Percentiles rank a stretch among this genome's conserved stretches.
Evolutionary conservation across 1,139 yeast species (phyloP).

Genomic region (Yamadazyma songkhlaensis): DNA sequence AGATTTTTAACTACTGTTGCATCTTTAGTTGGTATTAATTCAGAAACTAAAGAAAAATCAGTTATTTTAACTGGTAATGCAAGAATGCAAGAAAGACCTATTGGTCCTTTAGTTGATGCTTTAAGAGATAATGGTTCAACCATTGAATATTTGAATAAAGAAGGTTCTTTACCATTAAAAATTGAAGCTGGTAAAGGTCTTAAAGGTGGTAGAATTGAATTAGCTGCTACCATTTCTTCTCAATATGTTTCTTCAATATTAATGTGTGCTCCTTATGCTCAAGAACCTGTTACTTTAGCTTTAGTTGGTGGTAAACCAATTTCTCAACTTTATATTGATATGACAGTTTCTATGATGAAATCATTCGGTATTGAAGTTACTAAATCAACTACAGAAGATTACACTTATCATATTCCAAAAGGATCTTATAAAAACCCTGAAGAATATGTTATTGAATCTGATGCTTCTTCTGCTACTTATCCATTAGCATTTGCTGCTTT

Average conservation of each 20-base stretch:
- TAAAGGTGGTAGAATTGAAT: conserved; percentile 87
- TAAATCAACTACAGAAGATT: conserved; percentile 64
- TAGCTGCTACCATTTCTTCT: conserved; percentile 94
- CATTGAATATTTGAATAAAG: conserved; percentile 65
- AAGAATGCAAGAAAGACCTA: conserved; percentile 97
- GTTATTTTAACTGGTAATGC: conserved; percentile 87
- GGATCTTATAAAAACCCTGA: conserved; percentile 78
- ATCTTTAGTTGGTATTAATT: conserved; percentile 56
- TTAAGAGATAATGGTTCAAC: conserved; percentile 74
- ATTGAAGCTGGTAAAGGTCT: conserved; percentile 70
- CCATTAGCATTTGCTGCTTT: conserved; percentile 98
- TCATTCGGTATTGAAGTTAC: conserved; percentile 82
- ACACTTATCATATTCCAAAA: conserved; percentile 88
- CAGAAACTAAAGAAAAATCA: conserved; percentile 29
- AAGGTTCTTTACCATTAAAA: conserved; percentile 85
- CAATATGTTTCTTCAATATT: conserved; percentile 95
- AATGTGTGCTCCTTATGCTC: conserved; percentile 98
- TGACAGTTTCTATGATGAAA: conserved; percentile 96
- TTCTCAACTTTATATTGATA: conserved; percentile 91
- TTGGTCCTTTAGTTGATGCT: conserved; percentile 94
- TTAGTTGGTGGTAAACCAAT: conserved; percentile 96
- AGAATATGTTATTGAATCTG: conserved; percentile 89
- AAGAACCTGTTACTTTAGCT: conserved; percentile 79
- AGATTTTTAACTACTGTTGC: conserved; percentile 92
- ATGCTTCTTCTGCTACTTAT: conserved; percentile 98